A percentile compares a stretch with the other conserved stretches of the same genome.
These are phyloP conservation scores for Tetrahymena borealis DNA, from an alignment of 73 alveolate genomes.

Conservation along the genomic window DNA sequence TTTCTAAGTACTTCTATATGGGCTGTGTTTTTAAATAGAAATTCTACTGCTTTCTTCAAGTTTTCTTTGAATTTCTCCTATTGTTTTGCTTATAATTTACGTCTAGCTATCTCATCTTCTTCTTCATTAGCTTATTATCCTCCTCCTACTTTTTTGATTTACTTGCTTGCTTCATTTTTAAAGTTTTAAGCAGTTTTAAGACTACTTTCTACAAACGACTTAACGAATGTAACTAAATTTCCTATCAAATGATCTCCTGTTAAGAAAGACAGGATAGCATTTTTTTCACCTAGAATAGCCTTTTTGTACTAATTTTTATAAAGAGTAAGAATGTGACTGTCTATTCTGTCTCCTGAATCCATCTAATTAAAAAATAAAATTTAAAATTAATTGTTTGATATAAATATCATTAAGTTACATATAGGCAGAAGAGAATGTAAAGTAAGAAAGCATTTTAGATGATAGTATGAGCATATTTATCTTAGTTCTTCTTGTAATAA, in stretches of 20 bases:
- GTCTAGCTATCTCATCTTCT: constrained; percentile 4
- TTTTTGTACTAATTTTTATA: background rate
- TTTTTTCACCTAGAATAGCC: constrained; percentile 4
- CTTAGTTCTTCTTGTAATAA: background rate
- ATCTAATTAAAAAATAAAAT: constrained; percentile 2
- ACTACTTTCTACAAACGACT: constrained; percentile 32
- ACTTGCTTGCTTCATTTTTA: background rate
- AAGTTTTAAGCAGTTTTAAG: constrained; percentile 3
- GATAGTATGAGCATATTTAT: constrained; percentile 35
- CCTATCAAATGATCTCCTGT: constrained; percentile 45
- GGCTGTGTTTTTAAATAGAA: constrained; percentile 23
- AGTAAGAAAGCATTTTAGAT: background rate
- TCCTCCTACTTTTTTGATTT: background rate
- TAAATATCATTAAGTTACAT: background rate
- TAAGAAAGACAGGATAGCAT: constrained; percentile 8
- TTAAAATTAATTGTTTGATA: background rate
- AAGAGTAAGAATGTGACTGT: constrained; percentile 29
- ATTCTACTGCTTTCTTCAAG: constrained; percentile 15
- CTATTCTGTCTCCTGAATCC: constrained; percentile 37
- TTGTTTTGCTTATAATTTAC: constrained; percentile 5
- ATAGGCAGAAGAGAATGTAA: constrained; percentile 6
- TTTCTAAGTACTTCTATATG: constrained; percentile 34
- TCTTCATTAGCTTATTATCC: constrained; percentile 12
- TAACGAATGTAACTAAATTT: constrained; percentile 39
- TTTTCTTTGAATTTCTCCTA: background rate